Evolutionary conservation across 768 basidiomycete species (phyloP).

Genomic region (Candolleomyces efflorescens): DNA sequence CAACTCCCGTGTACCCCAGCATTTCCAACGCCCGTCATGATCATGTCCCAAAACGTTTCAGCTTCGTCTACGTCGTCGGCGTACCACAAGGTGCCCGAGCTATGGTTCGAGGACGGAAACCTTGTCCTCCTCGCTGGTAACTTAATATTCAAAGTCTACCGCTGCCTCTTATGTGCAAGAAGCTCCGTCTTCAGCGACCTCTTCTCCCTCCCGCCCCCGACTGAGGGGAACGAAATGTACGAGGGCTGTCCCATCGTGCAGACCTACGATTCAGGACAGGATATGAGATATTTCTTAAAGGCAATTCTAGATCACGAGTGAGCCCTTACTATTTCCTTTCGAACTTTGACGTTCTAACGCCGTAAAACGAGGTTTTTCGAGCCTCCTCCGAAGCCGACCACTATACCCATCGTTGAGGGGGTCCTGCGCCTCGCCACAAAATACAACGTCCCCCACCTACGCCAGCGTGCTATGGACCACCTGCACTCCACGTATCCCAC

Average conservation of each 20-base stretch:
- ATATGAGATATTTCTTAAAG: conserved; percentile 29
- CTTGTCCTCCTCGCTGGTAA: conserved; percentile 32
- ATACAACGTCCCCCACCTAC: conserved; percentile 34
- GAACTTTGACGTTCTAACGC: neutral
- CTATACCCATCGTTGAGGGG: conserved; percentile 25
- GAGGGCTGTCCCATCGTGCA: conserved; percentile 30
- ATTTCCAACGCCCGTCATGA: no score
- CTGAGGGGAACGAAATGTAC: conserved; percentile 19
- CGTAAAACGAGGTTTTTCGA: conserved; percentile 25
- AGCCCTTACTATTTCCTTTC: conserved; percentile 15
- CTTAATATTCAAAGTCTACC: conserved; percentile 29
- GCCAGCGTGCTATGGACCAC: conserved; percentile 28
- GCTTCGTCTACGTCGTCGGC: neutral
- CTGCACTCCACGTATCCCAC: conserved; percentile 32
- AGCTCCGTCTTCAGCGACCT: conserved; percentile 35
- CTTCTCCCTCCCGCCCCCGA: conserved; percentile 31
- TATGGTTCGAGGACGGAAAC: conserved; percentile 39
- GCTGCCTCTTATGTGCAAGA: conserved; percentile 28
- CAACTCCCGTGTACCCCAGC: no score
- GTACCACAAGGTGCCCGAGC: neutral
- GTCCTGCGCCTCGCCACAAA: conserved; percentile 35
- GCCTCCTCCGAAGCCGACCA: conserved; percentile 28
- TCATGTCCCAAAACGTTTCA: no score
- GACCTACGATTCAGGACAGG: conserved; percentile 28
- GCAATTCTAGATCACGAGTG: conserved; percentile 33